phyloP scores from a whole-genome alignment of 306 rosid species.

The Parietaria judaica region DNA sequence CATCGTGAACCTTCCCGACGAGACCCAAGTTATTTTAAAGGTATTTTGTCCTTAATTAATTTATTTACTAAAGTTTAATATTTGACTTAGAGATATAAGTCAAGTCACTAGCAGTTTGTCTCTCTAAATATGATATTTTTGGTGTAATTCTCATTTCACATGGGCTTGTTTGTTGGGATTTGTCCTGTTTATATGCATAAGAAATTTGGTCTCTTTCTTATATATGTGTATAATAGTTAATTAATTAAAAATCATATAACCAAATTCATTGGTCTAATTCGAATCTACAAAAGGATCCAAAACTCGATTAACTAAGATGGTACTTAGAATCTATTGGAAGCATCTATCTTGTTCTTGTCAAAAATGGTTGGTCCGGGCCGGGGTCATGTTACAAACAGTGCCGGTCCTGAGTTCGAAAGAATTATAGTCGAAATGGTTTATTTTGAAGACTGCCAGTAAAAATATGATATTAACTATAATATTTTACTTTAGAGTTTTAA shows the following conservation, averaged over 20 bases:
- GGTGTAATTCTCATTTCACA: constrained; percentile 6
- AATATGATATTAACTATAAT: too few relatives aligned
- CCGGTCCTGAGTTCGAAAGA: too few relatives aligned
- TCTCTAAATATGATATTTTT: constrained; percentile 8
- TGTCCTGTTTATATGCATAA: background rate
- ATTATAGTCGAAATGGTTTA: too few relatives aligned
- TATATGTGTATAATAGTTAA: background rate
- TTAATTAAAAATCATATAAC: background rate
- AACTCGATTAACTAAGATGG: background rate
- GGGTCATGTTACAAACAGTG: too few relatives aligned
- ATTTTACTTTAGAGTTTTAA: too few relatives aligned
- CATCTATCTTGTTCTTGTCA: background rate
- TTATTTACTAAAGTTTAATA: background rate
- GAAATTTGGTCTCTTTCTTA: constrained; percentile 15
- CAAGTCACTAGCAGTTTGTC: background rate
- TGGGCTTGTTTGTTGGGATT: constrained; percentile 13
- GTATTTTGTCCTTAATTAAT: constrained; percentile 21
- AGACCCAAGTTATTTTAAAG: constrained; percentile 66
- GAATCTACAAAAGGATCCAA: constrained; percentile 13
- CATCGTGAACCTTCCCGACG: constrained; percentile 77
- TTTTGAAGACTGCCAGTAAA: too few relatives aligned
- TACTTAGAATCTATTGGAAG: constrained; percentile 10
- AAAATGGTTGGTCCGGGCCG: too few relatives aligned
- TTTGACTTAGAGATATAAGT: constrained; percentile 1
- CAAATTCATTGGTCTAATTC: constrained; percentile 14